These are phyloP conservation scores for Orychophragmus violaceus DNA, from an alignment of 345 rosid genomes.

Conservation along the genomic window DNA sequence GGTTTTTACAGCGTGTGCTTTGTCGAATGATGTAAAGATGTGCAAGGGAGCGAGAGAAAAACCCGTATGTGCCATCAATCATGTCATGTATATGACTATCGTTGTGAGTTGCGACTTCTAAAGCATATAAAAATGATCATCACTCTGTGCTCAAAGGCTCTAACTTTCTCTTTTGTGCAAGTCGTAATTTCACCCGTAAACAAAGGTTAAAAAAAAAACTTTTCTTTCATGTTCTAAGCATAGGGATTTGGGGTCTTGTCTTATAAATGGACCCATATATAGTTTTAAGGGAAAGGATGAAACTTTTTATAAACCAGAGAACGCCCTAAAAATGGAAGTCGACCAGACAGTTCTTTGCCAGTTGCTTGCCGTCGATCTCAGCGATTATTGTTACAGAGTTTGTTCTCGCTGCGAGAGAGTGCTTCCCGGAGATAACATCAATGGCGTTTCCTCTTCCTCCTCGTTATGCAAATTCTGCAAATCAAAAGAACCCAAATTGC, in stretches of 20 bases:
- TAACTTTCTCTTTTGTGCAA: not conserved
- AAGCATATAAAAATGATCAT: not conserved
- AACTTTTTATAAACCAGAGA: not conserved
- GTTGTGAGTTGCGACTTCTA: not conserved
- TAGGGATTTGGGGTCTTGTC: not conserved
- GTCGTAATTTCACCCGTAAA: not conserved
- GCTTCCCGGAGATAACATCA: conserved; percentile 39
- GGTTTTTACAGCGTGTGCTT: not conserved
- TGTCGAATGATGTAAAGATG: not conserved
- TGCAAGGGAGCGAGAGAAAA: too few species aligned
- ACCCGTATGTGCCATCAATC: too few species aligned
- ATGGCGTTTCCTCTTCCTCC: conserved; percentile 9
- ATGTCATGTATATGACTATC: not conserved
- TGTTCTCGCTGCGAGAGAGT: conserved; percentile 65
- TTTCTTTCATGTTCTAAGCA: not conserved
- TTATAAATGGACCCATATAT: not conserved
- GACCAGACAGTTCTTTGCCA: conserved; percentile 45
- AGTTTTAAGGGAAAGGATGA: not conserved
- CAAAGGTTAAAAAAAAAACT: not conserved
- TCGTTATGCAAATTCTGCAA: conserved; percentile 40
- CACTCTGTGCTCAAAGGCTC: not conserved
- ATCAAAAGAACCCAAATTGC: not conserved
- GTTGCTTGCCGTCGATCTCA: conserved; percentile 49
- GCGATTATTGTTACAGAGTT: conserved; percentile 50
- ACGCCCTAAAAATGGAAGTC: conserved; percentile 25